Evolutionary conservation across 202 grass and related monocot genomes (phyloP).

Genomic region (Saccharum hybrid): DNA sequence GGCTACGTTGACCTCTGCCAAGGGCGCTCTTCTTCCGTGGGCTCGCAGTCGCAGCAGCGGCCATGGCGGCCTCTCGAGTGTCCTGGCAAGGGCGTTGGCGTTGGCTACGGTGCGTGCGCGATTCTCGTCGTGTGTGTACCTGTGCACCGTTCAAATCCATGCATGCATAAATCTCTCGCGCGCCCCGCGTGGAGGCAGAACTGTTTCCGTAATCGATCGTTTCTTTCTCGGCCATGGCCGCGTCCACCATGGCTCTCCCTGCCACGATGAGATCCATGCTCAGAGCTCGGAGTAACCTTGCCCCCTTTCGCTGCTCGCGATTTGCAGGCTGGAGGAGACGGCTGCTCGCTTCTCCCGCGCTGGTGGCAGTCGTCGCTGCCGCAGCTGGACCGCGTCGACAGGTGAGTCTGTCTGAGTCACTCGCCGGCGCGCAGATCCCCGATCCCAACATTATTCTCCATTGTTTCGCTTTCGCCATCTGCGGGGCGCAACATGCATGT

Average conservation of each 20-base stretch:
- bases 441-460: neutral
- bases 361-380: conserved; percentile 65
- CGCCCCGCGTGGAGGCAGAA: neutral
- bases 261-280: conserved; percentile 16
- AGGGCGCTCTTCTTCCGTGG: conserved; percentile 33
- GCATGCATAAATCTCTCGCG: neutral
- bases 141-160: neutral
- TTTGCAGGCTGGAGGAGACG: conserved; percentile 35
- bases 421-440: neutral
- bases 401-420: neutral
- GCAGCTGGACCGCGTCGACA: conserved; percentile 53
- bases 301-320: neutral
- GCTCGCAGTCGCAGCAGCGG: neutral
- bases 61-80: conserved; percentile 2
- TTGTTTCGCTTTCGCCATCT: neutral
- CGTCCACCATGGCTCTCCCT: neutral
- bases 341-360: conserved; percentile 27
- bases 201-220: neutral
- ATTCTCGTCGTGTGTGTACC: neutral
- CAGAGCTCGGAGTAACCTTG: neutral
- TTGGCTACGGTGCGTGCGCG: conserved; percentile 47
- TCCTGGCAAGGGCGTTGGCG: neutral
- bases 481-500: neutral
- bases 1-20: conserved; percentile 42
- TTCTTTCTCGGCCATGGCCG: neutral